phyloP scores from a whole-genome alignment of 805 yeast genomes.

The Saccharomyces mikatae region DNA sequence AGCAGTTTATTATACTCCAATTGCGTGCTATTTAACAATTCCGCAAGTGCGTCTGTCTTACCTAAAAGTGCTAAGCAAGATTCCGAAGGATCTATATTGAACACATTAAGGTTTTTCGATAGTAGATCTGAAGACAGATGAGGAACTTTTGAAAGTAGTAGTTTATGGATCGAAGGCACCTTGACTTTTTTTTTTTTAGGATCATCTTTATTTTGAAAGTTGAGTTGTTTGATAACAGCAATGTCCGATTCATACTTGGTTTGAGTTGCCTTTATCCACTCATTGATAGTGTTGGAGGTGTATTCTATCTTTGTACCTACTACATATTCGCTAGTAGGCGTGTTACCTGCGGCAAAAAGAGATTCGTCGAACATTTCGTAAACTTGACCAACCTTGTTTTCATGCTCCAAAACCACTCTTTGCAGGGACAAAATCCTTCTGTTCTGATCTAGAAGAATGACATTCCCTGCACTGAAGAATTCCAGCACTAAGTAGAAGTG shows the following conservation, averaged over 20 bases:
- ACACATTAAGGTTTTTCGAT: constrained; percentile 43
- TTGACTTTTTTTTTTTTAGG: constrained; percentile 34
- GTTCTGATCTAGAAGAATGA: constrained; percentile 64
- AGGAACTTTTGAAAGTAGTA: constrained; percentile 59
- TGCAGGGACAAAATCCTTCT: constrained; percentile 63
- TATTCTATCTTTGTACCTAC: constrained; percentile 1
- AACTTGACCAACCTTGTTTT: constrained; percentile 60
- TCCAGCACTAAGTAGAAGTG: constrained; percentile 70
- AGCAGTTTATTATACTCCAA: constrained; percentile 34
- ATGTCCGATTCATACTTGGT: constrained; percentile 9
- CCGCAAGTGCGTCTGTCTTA: constrained; percentile 28
- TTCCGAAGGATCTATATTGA: constrained; percentile 42
- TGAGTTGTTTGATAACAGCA: constrained; percentile 1
- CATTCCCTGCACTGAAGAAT: constrained; percentile 92
- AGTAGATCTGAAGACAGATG: constrained; percentile 74
- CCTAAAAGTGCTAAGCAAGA: constrained; percentile 27
- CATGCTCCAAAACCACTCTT: constrained; percentile 70
- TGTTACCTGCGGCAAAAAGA: constrained; percentile 31
- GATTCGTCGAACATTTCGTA: constrained; percentile 55
- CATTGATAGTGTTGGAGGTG: constrained; percentile 12
- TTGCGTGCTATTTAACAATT: constrained; percentile 43
- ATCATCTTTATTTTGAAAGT: neutral
- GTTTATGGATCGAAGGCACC: constrained; percentile 57
- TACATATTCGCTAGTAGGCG: neutral
- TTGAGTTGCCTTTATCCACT: constrained; percentile 26